These are phyloP conservation scores for Paradendryphiella salina DNA, from an alignment of 2,329 filamentous ascomycete genomes.

Conservation along the genomic window DNA sequence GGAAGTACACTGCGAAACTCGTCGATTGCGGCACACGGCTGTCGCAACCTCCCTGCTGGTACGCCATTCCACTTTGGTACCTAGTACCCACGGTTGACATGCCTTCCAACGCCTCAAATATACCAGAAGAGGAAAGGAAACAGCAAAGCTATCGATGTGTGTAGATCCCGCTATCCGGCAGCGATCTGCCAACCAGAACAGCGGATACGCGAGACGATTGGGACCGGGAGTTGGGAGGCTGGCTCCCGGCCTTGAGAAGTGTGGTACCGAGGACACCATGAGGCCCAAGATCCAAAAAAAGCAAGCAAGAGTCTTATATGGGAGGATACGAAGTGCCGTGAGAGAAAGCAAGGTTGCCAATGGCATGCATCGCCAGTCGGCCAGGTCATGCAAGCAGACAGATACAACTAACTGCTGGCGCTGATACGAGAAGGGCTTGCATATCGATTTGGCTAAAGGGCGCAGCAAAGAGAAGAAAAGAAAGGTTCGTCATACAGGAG, in stretches of 20 bases:
- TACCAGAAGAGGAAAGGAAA: constrained; percentile 5
- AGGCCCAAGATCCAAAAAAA: not conserved
- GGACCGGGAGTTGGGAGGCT: not conserved
- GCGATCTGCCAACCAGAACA: constrained; percentile 3
- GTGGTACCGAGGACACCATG: not conserved
- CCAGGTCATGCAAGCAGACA: no score
- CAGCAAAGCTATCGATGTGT: constrained; percentile 1
- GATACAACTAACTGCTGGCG: no score
- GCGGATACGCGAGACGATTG: not conserved
- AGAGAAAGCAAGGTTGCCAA: not conserved
- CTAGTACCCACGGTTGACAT: not conserved
- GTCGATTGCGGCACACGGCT: constrained; percentile 10
- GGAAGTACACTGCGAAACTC: not conserved
- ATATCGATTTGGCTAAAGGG: no score
- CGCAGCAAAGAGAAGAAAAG: no score
- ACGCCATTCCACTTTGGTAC: not conserved
- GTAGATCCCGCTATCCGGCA: constrained; percentile 6
- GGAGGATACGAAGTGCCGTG: not conserved
- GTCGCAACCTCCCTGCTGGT: constrained; percentile 1
- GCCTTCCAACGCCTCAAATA: not conserved
- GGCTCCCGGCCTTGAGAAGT: not conserved
- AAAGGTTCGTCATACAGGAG: no score
- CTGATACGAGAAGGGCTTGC: no score
- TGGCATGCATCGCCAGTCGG: not conserved
- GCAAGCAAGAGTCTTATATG: not conserved